Evolutionary conservation across 2,329 filamentous ascomycete species (phyloP), one percentile per base, ranked within the genome.

Genomic region (Pseudocercospora fijiensis): DNA sequence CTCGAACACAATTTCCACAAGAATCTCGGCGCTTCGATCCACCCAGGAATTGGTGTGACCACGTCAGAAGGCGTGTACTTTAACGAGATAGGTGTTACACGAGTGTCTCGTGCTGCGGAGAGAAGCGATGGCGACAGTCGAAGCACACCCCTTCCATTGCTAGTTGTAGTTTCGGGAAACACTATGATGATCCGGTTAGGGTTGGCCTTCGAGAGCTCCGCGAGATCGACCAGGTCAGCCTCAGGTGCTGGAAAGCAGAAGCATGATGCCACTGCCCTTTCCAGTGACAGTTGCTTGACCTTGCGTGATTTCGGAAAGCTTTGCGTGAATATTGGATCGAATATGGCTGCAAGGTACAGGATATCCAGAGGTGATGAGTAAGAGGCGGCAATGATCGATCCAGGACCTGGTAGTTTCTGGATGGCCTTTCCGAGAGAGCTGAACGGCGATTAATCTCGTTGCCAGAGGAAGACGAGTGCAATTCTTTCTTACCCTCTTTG

Each of bases 341-440:
- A 99, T 73, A 98, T 92, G 67, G 92, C 93, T 64, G 95, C 92
- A 24, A 99, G 87, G 78, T 98, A 99, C 62, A 99, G 81, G 16
- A 92, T 89, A 76, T 99, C 95, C 75, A 99, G 86, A 8, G 95
- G 95, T 9, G 91, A 96, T 33, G 93, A 97, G 76, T 93, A 95
- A 66, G 92, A 95, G 58, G 91, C 90, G 56, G 92, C 93, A 72
- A 99, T 95, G 70, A 99, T 83, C 61, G 89, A 90, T 53, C 90
- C 87, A 4, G 89, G 86, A 61, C 89, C 86, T 1, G 95, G 95
- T 18, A 98, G 86, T 41, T 60, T 67, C 45, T 91, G 87, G 64
- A 88, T 83, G 71, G 92, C 88, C 73, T 89, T 88, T 53, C 90
- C 88, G 30, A 96, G 82, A 26, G 90, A 85, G 55, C 85, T 86